Percentiles rank a stretch among this genome's conserved stretches.
Conservation (phyloP, 2,329 filamentous ascomycete genomes). For the Sporothrix brunneoviolacea region DNA sequence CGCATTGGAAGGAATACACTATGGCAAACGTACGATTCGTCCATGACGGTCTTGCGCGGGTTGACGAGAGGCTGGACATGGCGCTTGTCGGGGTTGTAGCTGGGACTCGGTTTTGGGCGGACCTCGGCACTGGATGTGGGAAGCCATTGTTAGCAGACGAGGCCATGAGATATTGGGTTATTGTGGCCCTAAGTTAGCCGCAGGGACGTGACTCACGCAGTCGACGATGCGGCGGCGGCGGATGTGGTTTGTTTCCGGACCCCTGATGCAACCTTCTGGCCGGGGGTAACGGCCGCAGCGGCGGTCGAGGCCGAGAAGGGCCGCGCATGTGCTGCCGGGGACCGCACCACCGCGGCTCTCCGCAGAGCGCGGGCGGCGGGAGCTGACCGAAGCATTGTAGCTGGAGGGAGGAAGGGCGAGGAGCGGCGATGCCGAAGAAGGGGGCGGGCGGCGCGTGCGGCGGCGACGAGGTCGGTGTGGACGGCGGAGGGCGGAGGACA, state of each 20-base stretch:
- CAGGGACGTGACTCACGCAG: too few relatives aligned
- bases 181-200: too few relatives aligned
- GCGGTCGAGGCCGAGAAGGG: constrained; percentile 35
- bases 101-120: constrained; percentile 57
- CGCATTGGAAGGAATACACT: constrained; percentile 1
- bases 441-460: background rate
- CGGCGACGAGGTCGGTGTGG: background rate
- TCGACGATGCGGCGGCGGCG: too few relatives aligned
- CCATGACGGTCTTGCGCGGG: constrained; percentile 56
- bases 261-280: constrained; percentile 35
- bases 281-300: constrained; percentile 29
- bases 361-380: constrained; percentile 41
- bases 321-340: constrained; percentile 31
- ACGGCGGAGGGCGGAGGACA: background rate
- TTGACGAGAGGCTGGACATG: constrained; percentile 66
- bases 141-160: constrained; percentile 20
- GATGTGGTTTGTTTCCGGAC: constrained; percentile 46
- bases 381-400: constrained; percentile 39
- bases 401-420: background rate
- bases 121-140: constrained; percentile 33
- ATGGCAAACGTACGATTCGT: constrained; percentile 63
- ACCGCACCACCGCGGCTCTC: constrained; percentile 34
- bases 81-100: constrained; percentile 49
- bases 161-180: too few relatives aligned
- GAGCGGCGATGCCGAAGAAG: background rate